These are phyloP conservation scores for Zygosaccharomyces rouxii DNA, from an alignment of 805 yeast genomes.

Conservation along the genomic window DNA sequence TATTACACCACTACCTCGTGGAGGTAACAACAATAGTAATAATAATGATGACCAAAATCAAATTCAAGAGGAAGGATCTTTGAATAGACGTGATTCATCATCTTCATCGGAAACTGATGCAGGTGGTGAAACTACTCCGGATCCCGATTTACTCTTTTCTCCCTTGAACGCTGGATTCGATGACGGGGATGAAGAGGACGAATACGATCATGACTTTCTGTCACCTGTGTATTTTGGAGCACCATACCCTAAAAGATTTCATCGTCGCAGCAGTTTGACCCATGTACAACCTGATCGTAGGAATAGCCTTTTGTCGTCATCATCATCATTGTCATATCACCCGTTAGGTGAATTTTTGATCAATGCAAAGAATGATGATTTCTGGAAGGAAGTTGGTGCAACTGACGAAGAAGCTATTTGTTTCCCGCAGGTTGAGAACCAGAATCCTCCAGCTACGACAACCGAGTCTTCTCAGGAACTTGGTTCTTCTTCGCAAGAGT, in stretches of 20 bases:
- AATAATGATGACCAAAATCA: background rate
- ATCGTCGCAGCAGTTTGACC: constrained; percentile 9
- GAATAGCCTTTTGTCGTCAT: constrained; percentile 7
- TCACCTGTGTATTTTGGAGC: constrained; percentile 19
- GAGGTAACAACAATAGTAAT: constrained; percentile 1
- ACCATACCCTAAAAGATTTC: constrained; percentile 23
- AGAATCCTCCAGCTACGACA: constrained; percentile 1
- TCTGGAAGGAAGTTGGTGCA: constrained; percentile 33
- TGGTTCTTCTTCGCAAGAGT: background rate
- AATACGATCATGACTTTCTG: constrained; percentile 18
- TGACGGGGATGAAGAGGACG: constrained; percentile 21
- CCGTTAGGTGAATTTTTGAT: constrained; percentile 10
- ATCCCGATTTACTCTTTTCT: constrained; percentile 27
- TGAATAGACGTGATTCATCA: constrained; percentile 1
- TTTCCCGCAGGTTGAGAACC: constrained; percentile 5
- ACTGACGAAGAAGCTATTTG: constrained; percentile 26
- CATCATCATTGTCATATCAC: background rate
- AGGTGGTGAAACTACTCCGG: constrained; percentile 14
- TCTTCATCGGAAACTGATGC: constrained; percentile 5
- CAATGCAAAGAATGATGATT: constrained; percentile 24
- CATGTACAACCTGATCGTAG: constrained; percentile 9
- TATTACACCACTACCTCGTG: constrained; percentile 22
- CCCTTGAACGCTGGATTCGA: constrained; percentile 20
- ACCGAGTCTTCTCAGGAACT: background rate
- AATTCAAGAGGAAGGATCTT: background rate